Base-by-base conservation (phyloP, 2,329 filamentous ascomycete species). In the Aspergillus quadricinctus region DNA sequence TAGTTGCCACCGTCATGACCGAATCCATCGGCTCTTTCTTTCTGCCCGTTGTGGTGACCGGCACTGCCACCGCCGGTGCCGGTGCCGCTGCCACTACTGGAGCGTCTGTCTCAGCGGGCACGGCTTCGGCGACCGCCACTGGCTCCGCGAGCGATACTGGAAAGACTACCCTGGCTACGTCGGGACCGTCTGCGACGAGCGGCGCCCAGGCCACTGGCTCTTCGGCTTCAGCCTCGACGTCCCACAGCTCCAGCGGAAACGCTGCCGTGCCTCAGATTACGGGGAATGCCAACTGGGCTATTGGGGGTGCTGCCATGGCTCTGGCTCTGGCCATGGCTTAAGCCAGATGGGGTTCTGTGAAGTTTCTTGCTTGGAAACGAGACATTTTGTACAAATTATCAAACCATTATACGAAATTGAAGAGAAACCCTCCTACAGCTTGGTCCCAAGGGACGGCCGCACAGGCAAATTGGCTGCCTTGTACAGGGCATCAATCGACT, bases 241-340 rank as follows among this genome's bases (percentile, higher is more conserved):
- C 56, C 37, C 35, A 56, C 19, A 52, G 43, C 43, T 23, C 58
- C 27, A 57, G 55, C 21, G 57, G 57, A 45, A 69, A 67, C 48
- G 66, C 63, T 37, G 69, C 66, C 27, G 28, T 61, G 43, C 57
- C 59, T 19, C 56, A 63, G 48, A 52, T 64, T 29, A 61, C 61
- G 9, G 57, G 60, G 45, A 55, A 59, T 55, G 25, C 57, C 57
- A 19, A 40, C 50, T 70, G 66, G 69, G 56, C 66, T 27, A 57
- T 66, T 7, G 62, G 64, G 27, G 69, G 66, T 49, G 68, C 66
- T 17, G 65, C 59, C 17, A 48, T 68, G 60, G 65, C 62, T 10
- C 28, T 71, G 41, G 62, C 60, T 45, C 56, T 65, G 55, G 69
- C 63, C 54, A 61, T 71, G 50, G 65, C 55, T 27, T 71, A 66